Evolutionary conservation across 257 asterid genomes (phyloP), one percentile per base, ranked within the genome.

Genomic region (Solanum lycopersicoides): DNA sequence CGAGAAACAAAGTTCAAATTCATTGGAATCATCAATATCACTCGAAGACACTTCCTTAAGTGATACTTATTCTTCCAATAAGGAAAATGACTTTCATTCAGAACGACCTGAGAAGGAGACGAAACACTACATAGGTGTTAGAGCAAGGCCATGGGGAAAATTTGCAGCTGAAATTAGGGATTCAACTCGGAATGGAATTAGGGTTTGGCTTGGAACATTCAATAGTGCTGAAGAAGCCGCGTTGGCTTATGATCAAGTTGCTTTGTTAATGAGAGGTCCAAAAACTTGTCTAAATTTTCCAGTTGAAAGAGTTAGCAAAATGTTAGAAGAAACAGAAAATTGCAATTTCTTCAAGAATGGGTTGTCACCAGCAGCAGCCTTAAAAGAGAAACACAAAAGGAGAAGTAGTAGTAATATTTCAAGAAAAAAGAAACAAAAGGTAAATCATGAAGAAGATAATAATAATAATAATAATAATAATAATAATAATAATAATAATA

Each of bases 181-280:
- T 88, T 91, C 92, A 1, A 91, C 93, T 8, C 86, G 93, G 59
- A 91, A 88, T 30, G 91, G 93, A 47, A 72, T 60, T 34, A 88
- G 93, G 87, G 93, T 91, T 73, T 91, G 93, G 92, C 91, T 89
- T 30, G 93, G 92, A 14, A 91, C 92, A 4, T 89, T 89, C 59
- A 87, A 83, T 12, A 91, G 65, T 2, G 92, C 88, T 7, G 90
- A 88, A 45, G 92, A 89, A 37, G 93, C 93, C 1, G 92, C 90
- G 10, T 35, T 89, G 86, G 93, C 90, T 18, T 91, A 91, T 76
- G 91, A 89, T 63, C 92, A 91, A 88, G 93, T 91, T 21, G 93
- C 93, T 1, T 87, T 84, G 25, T 85, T 89, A 25, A 87, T 87
- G 87, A 86, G 93, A 6, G 92, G 91, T 32, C 63, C 89, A 1